These are phyloP conservation scores for Decorospora gaudefroyi DNA, from an alignment of 2,329 filamentous ascomycete genomes.

Conservation along the genomic window DNA sequence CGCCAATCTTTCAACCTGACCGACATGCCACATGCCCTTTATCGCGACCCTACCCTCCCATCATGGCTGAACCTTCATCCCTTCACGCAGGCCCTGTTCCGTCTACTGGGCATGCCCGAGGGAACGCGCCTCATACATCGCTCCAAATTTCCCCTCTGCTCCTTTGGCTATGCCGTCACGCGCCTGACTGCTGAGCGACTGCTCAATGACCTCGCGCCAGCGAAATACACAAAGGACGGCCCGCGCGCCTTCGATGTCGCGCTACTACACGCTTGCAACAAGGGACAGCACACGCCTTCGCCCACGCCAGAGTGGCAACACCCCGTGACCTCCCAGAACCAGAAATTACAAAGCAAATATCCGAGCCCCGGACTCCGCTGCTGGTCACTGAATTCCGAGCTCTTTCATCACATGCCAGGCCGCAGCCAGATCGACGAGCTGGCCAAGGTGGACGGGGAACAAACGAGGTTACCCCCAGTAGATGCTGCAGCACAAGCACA, in stretches of 20 bases:
- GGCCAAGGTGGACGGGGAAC: slow-evolving; percentile 35
- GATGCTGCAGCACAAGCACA: slow-evolving; percentile 42
- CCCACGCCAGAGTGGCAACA: slow-evolving; percentile 30
- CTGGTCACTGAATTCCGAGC: slow-evolving; percentile 52
- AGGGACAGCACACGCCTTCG: slow-evolving; percentile 38
- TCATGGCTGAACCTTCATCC: slow-evolving; percentile 46
- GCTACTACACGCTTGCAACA: slow-evolving; percentile 49
- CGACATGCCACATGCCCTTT: slow-evolving; percentile 42
- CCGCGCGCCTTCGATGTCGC: slow-evolving; percentile 51
- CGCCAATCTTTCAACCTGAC: slow-evolving; percentile 37
- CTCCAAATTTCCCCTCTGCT: slow-evolving; percentile 52
- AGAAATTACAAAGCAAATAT: slow-evolving; percentile 35
- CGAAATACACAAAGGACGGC: slow-evolving; percentile 32
- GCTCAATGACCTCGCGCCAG: slow-evolving; percentile 47
- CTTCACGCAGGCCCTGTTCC: slow-evolving; percentile 48
- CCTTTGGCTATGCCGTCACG: slow-evolving; percentile 53
- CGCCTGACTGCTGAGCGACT: slow-evolving; percentile 47
- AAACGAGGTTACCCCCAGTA: slow-evolving; percentile 42
- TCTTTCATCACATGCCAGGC: slow-evolving; percentile 53
- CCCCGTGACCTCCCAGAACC: slow-evolving; percentile 27
- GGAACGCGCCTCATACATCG: slow-evolving; percentile 49
- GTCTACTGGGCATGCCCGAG: slow-evolving; percentile 43
- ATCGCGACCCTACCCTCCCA: slow-evolving; percentile 47
- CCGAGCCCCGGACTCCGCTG: slow-evolving; percentile 47
- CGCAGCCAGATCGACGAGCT: slow-evolving; percentile 47